phyloP scores from a whole-genome alignment of 169 alveolate species.

The Babesia caballi region DNA sequence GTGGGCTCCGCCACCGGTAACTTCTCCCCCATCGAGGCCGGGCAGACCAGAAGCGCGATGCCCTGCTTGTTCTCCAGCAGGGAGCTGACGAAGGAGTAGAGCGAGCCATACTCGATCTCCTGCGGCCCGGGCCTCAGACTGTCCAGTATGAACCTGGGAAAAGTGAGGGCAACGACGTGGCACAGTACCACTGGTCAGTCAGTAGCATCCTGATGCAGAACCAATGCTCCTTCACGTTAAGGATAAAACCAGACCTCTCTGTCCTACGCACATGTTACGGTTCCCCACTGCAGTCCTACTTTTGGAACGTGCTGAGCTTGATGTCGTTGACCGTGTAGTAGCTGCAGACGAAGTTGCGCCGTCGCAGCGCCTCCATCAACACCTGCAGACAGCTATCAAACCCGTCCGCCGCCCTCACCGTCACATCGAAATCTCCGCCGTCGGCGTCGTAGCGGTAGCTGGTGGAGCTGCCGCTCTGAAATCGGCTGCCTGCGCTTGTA shows the following conservation, averaged over 20 bases:
- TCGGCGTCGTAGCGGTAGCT: constrained; percentile 53
- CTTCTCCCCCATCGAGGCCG: constrained; percentile 1
- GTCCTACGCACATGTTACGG: not conserved
- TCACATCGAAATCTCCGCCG: constrained; percentile 51
- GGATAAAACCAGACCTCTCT: constrained; percentile 33
- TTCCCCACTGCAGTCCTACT: not conserved
- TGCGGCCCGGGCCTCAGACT: constrained; percentile 55
- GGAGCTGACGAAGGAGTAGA: constrained; percentile 20
- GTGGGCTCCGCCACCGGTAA: constrained; percentile 47
- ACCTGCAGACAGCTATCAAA: constrained; percentile 20
- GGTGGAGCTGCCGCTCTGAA: not conserved
- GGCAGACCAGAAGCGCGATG: constrained; percentile 23
- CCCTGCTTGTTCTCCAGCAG: constrained; percentile 26
- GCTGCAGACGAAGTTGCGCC: constrained; percentile 33
- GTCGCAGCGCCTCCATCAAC: constrained; percentile 31
- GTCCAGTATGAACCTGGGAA: constrained; percentile 57
- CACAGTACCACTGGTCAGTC: constrained; percentile 27
- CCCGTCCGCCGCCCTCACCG: constrained; percentile 7
- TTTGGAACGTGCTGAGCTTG: constrained; percentile 47
- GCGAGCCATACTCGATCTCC: constrained; percentile 23
- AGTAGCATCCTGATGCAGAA: constrained; percentile 43
- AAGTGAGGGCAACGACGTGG: not conserved
- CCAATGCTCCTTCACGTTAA: constrained; percentile 56
- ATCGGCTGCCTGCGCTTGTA: constrained; percentile 9
- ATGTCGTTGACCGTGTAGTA: constrained; percentile 34